Evolutionary conservation across 352 stramenopile genomes (phyloP).

Genomic region (Hyaloperonospora arabidopsidis): DNA sequence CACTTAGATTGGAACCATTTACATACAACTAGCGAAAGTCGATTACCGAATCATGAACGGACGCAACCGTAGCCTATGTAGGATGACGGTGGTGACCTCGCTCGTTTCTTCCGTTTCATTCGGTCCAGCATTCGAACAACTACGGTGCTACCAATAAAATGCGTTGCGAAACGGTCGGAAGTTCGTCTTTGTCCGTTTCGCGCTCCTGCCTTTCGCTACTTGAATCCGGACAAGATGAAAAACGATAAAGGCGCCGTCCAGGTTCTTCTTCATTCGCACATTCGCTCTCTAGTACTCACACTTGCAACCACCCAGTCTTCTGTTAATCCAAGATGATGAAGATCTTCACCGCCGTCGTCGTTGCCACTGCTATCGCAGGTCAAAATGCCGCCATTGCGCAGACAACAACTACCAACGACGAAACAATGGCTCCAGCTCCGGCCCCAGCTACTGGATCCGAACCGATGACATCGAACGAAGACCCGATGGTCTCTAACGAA

Average conservation of each 20-base stretch:
- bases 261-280: slow-evolving; percentile 25
- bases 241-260: neutral
- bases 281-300: slow-evolving; percentile 23
- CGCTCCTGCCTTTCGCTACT: no score
- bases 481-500: no score
- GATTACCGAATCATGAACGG: neutral
- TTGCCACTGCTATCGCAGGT: slow-evolving; percentile 16
- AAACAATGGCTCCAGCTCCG: neutral
- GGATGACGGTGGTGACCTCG: neutral
- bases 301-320: slow-evolving; percentile 11
- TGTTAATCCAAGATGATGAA: slow-evolving; percentile 21
- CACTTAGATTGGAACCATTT: neutral
- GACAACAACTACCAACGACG: neutral
- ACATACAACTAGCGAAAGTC: neutral
- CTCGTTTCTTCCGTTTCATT: neutral
- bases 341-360: slow-evolving; percentile 24
- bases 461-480: neutral
- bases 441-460: neutral
- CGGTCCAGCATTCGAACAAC: neutral
- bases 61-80: no score
- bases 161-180: slow-evolving; percentile 15
- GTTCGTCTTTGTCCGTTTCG: no score
- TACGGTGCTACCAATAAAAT: neutral
- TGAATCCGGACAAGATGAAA: neutral
- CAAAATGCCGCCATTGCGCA: slow-evolving; percentile 9